Conservation (phyloP, 768 basidiomycete genomes). For the Piloderma croceum region DNA sequence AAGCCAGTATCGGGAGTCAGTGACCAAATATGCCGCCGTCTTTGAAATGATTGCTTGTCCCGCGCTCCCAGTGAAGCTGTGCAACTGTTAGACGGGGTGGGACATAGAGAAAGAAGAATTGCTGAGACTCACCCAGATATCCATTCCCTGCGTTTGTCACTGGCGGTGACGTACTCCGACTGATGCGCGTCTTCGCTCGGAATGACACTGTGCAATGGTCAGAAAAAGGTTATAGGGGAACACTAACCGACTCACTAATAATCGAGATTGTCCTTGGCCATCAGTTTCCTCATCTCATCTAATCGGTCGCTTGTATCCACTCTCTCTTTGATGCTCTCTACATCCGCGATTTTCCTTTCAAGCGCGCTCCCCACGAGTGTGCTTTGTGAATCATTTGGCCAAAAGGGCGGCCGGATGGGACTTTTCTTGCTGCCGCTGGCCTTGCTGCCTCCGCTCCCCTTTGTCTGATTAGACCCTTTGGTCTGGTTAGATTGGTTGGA, state of each 20-base stretch:
- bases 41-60: slow-evolving; percentile 69
- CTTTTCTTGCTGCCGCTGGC: slow-evolving; percentile 26
- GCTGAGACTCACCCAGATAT: slow-evolving; percentile 61
- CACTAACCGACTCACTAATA: slow-evolving; percentile 55
- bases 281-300: slow-evolving; percentile 55
- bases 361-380: slow-evolving; percentile 73
- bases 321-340: slow-evolving; percentile 45
- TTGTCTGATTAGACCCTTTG: slow-evolving; percentile 33
- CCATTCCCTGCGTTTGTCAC: slow-evolving; percentile 74
- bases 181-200: slow-evolving; percentile 80
- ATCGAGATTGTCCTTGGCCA: slow-evolving; percentile 64
- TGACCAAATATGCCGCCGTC: slow-evolving; percentile 65
- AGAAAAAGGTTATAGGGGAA: slow-evolving; percentile 3
- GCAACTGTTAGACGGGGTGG: slow-evolving; percentile 22
- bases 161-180: slow-evolving; percentile 73
- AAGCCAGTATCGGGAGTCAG: slow-evolving; percentile 80
- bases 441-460: slow-evolving; percentile 35
- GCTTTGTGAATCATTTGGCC: slow-evolving; percentile 59
- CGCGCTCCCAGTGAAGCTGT: slow-evolving; percentile 58
- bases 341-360: slow-evolving; percentile 64
- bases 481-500: slow-evolving; percentile 27
- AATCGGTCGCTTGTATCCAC: slow-evolving; percentile 58
- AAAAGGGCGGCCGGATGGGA: slow-evolving; percentile 30
- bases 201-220: slow-evolving; percentile 46
- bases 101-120: slow-evolving; percentile 2